phyloP scores from a whole-genome alignment of 345 rosid species.

The Boechera retrofracta region DNA sequence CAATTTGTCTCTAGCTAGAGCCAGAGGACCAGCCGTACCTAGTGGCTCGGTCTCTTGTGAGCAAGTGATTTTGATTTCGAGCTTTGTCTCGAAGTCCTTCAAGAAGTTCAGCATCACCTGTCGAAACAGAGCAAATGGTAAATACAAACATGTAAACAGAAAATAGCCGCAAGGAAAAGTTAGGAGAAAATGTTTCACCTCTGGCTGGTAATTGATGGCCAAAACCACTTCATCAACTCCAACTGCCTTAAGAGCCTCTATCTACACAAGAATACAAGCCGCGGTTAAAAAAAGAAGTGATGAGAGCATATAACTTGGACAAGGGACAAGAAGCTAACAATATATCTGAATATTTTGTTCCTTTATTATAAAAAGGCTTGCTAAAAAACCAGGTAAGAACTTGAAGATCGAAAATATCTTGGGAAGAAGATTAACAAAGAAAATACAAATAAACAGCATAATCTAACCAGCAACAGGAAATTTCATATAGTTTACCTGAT shows the following conservation, averaged over 20 bases:
- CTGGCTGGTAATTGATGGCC: constrained; percentile 98
- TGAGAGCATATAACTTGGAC: neutral
- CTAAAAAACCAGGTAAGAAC: no score
- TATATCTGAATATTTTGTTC: no score
- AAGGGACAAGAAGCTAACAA: neutral
- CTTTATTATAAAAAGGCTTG: no score
- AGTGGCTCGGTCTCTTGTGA: constrained; percentile 99
- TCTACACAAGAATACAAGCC: constrained; percentile 51
- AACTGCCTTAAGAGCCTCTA: constrained; percentile 93
- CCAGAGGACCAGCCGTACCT: constrained; percentile 99
- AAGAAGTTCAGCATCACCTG: constrained; percentile 94
- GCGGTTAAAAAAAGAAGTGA: neutral
- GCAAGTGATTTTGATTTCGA: constrained; percentile 90
- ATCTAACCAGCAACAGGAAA: neutral
- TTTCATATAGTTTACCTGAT: constrained; percentile 64
- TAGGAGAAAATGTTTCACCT: constrained; percentile 51
- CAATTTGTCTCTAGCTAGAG: constrained; percentile 93
- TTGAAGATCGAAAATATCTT: no score
- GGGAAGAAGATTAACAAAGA: no score
- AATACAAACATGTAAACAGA: constrained; percentile 24
- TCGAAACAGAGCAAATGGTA: neutral
- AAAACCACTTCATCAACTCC: constrained; percentile 97
- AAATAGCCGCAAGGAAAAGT: neutral
- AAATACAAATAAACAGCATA: no score
- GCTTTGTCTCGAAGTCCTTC: constrained; percentile 87